phyloP scores from a whole-genome alignment of 495 filamentous ascomycete genomes.

The Penicillium coprophilum region DNA sequence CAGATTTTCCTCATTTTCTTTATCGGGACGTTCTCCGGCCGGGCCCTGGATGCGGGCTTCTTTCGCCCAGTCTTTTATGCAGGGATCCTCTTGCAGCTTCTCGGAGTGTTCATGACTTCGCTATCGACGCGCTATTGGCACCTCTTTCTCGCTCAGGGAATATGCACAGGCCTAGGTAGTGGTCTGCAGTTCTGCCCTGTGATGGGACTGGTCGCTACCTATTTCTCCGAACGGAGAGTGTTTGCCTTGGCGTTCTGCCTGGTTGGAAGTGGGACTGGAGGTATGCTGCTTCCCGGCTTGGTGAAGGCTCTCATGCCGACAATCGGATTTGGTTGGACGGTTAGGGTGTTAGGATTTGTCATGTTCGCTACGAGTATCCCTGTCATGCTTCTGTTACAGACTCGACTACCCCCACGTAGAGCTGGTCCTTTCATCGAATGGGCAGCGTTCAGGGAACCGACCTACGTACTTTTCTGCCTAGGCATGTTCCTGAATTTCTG shows the following conservation, averaged over 20 bases:
- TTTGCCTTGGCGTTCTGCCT: not conserved
- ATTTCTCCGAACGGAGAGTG: constrained; percentile 30
- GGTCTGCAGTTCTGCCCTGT: constrained; percentile 32
- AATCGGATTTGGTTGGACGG: constrained; percentile 70
- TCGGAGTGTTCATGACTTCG: constrained; percentile 48
- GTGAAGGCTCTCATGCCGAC: not conserved
- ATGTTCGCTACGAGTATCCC: constrained; percentile 47
- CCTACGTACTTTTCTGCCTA: constrained; percentile 60
- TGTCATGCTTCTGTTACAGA: not conserved
- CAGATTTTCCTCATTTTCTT: constrained; percentile 58
- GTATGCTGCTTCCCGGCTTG: not conserved
- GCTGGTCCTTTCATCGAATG: constrained; percentile 57
- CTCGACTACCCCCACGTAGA: constrained; percentile 52
- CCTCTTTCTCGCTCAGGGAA: constrained; percentile 36
- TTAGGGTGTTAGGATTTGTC: constrained; percentile 64
- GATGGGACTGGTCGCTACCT: constrained; percentile 36
- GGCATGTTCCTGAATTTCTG: constrained; percentile 57
- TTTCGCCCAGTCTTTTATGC: constrained; percentile 44
- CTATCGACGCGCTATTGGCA: constrained; percentile 34
- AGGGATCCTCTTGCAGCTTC: constrained; percentile 31
- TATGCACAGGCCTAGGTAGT: constrained; percentile 39
- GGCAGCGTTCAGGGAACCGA: constrained; percentile 56
- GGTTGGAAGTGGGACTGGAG: not conserved
- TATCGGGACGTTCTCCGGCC: constrained; percentile 54
- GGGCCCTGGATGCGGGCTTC: constrained; percentile 59